Conservation (phyloP, 2,329 filamentous ascomycete species). For the Phialemonium atrogriseum region DNA sequence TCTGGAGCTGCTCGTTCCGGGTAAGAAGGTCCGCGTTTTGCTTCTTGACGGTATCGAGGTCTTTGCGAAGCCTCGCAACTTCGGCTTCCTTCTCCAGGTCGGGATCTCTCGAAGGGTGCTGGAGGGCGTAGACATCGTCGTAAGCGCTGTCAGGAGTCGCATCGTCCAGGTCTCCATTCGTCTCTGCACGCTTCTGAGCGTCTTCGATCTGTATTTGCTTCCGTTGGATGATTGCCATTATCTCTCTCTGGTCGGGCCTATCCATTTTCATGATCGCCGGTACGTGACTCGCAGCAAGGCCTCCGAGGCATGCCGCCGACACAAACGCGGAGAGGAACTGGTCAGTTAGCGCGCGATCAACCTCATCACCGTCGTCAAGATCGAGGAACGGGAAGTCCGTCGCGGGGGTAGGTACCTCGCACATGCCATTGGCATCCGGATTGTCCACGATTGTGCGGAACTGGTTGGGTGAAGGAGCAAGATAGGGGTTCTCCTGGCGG, state of each 20-base stretch:
- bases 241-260: conserved; percentile 31
- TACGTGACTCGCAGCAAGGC: conserved; percentile 19
- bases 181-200: conserved; percentile 19
- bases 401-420: conserved; percentile 30
- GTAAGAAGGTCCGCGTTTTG: conserved; percentile 50
- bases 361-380: not conserved
- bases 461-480: conserved; percentile 45
- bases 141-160: conserved; percentile 27
- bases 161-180: conserved; percentile 18
- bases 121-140: conserved; percentile 12
- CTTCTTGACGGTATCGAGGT: conserved; percentile 46
- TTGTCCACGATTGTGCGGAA: conserved; percentile 51
- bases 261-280: conserved; percentile 20
- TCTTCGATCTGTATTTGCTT: conserved; percentile 39
- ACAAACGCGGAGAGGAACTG: conserved; percentile 20
- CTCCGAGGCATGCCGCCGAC: conserved; percentile 20
- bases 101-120: conserved; percentile 37
- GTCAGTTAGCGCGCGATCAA: not conserved
- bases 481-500: conserved; percentile 40
- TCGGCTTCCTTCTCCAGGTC: conserved; percentile 50
- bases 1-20: conserved; percentile 50
- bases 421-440: conserved; percentile 44
- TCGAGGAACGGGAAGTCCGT: no score
- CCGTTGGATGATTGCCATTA: conserved; percentile 38
- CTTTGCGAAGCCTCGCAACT: conserved; percentile 39